phyloP scores from a whole-genome alignment of 345 rosid genomes.

The Gossypium thurberi region DNA sequence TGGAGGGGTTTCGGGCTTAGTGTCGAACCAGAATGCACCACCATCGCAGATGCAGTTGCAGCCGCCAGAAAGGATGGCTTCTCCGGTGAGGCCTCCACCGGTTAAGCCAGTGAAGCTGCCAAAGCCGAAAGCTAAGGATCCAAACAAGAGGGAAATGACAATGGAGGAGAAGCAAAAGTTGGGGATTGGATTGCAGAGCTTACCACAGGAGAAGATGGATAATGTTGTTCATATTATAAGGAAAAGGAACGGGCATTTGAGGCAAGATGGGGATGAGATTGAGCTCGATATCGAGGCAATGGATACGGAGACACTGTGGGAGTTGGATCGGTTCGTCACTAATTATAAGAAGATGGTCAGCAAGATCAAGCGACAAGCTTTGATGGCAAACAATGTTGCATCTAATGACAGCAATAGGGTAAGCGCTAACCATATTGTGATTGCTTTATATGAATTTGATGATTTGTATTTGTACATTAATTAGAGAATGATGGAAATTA shows the following conservation, averaged over 20 bases:
- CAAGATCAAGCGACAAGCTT: constrained; percentile 66
- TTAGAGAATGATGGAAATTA: neutral
- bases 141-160: constrained; percentile 66
- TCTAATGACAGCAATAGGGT: constrained; percentile 33
- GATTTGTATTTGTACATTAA: neutral
- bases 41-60: constrained; percentile 13
- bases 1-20: constrained; percentile 14
- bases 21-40: constrained; percentile 11
- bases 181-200: constrained; percentile 59
- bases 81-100: constrained; percentile 28
- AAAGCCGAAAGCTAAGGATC: constrained; percentile 80
- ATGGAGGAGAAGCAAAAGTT: constrained; percentile 65
- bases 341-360: constrained; percentile 77
- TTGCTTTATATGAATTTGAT: neutral
- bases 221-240: constrained; percentile 68
- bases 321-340: constrained; percentile 76
- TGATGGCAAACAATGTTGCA: constrained; percentile 30
- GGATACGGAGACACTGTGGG: constrained; percentile 76
- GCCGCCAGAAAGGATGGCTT: constrained; percentile 30
- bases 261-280: constrained; percentile 79
- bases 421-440: constrained; percentile 12
- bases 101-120: constrained; percentile 49
- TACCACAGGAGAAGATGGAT: constrained; percentile 81
- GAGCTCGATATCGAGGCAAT: constrained; percentile 74
- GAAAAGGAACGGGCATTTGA: constrained; percentile 58